Evolutionary conservation across 192 early-diverging fungal species (phyloP), one percentile per base, ranked within the genome.

Genomic region (Coemansia sp.): DNA sequence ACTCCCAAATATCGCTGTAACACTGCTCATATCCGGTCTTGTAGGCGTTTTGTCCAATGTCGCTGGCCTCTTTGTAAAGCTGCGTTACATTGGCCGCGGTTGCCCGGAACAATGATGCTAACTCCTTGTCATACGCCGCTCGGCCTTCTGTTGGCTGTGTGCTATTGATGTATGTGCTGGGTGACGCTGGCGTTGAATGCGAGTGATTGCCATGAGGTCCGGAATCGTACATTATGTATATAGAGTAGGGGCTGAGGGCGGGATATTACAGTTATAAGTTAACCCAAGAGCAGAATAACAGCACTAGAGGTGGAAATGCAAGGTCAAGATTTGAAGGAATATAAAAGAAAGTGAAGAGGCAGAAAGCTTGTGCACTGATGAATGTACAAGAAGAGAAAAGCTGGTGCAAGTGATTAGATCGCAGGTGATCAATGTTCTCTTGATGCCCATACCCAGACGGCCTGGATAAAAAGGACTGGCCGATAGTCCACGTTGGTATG

Each of bases 31-130:
- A 82, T 4, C 80, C 80, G 9, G 72, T 57, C 50, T 75, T 82
- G 69, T 72, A 77, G 34, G 80, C 80, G 27, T 60, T 72, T 39
- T 72, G 69, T 0, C 80, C 75, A 67, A 77, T 77, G 44, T 66
- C 73, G 64, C 80, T 82, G 7, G 80, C 80, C 29, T 77, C 75
- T 39, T 74, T 77, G 72, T 77, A 82, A 0, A 82, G 66, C 68
- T 82, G 80, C 34, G 80, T 82, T 23, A 82, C 80, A 65, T 82
- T 82, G 29, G 80, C 80, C 10, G 80, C 80, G 1, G 80, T 74
- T 23, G 80, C 72, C 48, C 80, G 68, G 36, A 82, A 82, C 63
- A 82, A 59, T 32, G 80, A 46, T 4, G 75, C 75, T 21, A 82
- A 39, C 27, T 82, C 80, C 31, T 63, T 70, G 75, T 82, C 80